Evolutionary conservation across 805 yeast species (phyloP).

Genomic region (Candida nanaspora): DNA sequence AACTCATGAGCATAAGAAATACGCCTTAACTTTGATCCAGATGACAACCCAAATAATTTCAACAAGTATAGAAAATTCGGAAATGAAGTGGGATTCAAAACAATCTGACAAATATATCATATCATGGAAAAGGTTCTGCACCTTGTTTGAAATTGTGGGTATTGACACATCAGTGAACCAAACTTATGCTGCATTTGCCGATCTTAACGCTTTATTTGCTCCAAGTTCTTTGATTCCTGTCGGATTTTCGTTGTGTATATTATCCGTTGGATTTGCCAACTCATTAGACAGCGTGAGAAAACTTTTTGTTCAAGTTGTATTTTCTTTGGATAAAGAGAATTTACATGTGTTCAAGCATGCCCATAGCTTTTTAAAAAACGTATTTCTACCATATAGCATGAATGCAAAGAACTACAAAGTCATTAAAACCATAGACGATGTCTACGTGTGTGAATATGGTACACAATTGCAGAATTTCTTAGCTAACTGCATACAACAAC

Average conservation of each 20-base stretch:
- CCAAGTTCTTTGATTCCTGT: slow-evolving; percentile 48
- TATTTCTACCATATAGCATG: slow-evolving; percentile 54
- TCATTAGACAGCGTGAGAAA: slow-evolving; percentile 73
- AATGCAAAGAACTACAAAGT: slow-evolving; percentile 51
- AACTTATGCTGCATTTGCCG: slow-evolving; percentile 66
- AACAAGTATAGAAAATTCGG: slow-evolving; percentile 25
- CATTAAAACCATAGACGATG: slow-evolving; percentile 27
- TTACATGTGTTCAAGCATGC: slow-evolving; percentile 39
- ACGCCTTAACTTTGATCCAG: slow-evolving; percentile 57
- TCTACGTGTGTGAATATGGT: slow-evolving; percentile 50
- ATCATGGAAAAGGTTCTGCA: slow-evolving; percentile 67
- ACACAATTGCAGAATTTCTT: slow-evolving; percentile 40
- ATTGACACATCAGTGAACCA: slow-evolving; percentile 84
- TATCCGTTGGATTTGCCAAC: slow-evolving; percentile 70
- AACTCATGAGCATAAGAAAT: slow-evolving; percentile 64
- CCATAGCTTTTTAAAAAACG: slow-evolving; percentile 31
- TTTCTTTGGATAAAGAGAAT: slow-evolving; percentile 41
- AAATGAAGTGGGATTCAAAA: slow-evolving; percentile 38
- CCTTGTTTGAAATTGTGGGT: slow-evolving; percentile 74
- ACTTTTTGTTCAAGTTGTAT: slow-evolving; percentile 48
- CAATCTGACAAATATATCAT: slow-evolving; percentile 25
- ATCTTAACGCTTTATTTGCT: slow-evolving; percentile 47
- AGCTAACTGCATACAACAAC: slow-evolving; percentile 25
- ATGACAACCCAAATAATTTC: slow-evolving; percentile 44
- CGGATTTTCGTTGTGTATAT: slow-evolving; percentile 66